Evolutionary conservation across 2,329 filamentous ascomycete species (phyloP).

Genomic region (Chalaropsis thielavioides): DNA sequence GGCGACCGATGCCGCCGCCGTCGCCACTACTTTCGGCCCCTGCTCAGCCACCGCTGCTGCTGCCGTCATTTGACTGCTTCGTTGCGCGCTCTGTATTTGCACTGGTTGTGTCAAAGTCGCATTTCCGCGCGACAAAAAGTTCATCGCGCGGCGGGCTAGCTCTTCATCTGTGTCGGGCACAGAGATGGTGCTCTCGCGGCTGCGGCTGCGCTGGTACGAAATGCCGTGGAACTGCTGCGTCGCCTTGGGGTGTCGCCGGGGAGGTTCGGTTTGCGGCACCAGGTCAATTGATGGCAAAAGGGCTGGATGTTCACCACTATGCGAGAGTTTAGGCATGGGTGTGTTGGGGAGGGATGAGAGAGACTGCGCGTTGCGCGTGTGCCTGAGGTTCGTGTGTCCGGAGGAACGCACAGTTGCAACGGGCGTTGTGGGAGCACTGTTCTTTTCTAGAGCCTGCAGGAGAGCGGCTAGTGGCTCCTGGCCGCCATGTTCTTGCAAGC

Average conservation of each 20-base stretch:
- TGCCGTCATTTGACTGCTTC: neutral
- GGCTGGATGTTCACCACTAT: constrained; percentile 33
- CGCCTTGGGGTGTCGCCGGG: constrained; percentile 29
- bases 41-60: neutral
- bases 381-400: constrained; percentile 32
- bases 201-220: constrained; percentile 31
- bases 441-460: constrained; percentile 58
- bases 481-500: constrained; percentile 23
- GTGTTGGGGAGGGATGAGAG: constrained; percentile 59
- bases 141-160: constrained; percentile 38
- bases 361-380: constrained; percentile 65
- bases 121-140: constrained; percentile 10
- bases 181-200: constrained; percentile 76
- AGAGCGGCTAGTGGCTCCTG: constrained; percentile 62
- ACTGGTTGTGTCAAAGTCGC: constrained; percentile 29
- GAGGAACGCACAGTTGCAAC: constrained; percentile 28
- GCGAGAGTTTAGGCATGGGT: constrained; percentile 49
- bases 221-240: constrained; percentile 25
- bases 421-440: constrained; percentile 61
- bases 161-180: constrained; percentile 39
- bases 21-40: neutral
- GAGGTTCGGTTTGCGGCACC: constrained; percentile 45
- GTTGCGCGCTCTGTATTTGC: neutral
- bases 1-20: neutral
- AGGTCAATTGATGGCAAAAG: constrained; percentile 50